Evolutionary conservation across 1,139 yeast genomes (phyloP).

Genomic region (Geotrichum aggregatum): DNA sequence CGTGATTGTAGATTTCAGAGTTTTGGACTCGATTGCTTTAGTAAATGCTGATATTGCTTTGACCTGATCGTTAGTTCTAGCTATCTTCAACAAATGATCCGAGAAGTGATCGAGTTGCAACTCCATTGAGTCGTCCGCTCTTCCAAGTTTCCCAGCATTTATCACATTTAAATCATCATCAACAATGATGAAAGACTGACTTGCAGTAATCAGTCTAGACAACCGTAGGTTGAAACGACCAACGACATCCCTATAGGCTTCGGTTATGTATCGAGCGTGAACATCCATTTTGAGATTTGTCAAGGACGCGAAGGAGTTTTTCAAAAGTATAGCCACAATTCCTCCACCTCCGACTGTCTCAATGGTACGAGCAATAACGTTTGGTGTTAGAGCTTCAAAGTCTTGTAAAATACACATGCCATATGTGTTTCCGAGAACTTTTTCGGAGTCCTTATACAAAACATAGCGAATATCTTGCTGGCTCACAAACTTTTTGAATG

Average conservation of each 20-base stretch:
- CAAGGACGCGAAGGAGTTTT: too few relatives aligned
- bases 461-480: slow-evolving; percentile 86
- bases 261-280: slow-evolving; percentile 93
- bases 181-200: slow-evolving; percentile 83
- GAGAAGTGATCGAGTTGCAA: slow-evolving; percentile 92
- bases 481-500: slow-evolving; percentile 63
- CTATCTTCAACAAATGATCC: slow-evolving; percentile 72
- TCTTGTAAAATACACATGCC: slow-evolving; percentile 98
- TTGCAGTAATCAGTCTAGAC: slow-evolving; percentile 76
- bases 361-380: slow-evolving; percentile 88
- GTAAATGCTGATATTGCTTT: slow-evolving; percentile 88
- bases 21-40: slow-evolving; percentile 89
- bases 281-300: slow-evolving; percentile 97
- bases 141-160: slow-evolving; percentile 86
- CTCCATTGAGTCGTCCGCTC: slow-evolving; percentile 78
- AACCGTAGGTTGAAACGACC: slow-evolving; percentile 96
- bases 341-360: slow-evolving; percentile 99
- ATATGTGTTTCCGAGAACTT: slow-evolving; percentile 92
- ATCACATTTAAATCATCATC: slow-evolving; percentile 94
- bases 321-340: slow-evolving; percentile 77
- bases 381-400: slow-evolving; percentile 94
- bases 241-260: slow-evolving; percentile 93
- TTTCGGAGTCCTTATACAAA: slow-evolving; percentile 94
- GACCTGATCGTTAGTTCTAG: slow-evolving; percentile 92
- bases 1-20: slow-evolving; percentile 80